Conservation (phyloP, 1,139 yeast genomes). For the Pichia sp. region DNA sequence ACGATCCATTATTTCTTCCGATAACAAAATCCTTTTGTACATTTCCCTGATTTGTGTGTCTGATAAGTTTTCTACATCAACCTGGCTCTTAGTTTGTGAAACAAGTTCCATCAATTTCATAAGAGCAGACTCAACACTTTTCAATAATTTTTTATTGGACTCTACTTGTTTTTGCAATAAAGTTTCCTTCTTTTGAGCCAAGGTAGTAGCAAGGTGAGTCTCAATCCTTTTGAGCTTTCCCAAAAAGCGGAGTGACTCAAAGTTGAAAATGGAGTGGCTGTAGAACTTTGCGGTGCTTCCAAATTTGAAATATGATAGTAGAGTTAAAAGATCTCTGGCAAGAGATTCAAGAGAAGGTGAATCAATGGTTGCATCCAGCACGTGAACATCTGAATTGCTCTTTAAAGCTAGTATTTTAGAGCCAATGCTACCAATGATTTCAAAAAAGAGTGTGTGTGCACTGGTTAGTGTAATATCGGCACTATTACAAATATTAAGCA, state of each 20-base stretch:
- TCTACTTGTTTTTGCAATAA: conserved; percentile 9
- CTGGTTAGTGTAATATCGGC: conserved; percentile 33
- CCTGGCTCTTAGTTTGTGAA: neutral
- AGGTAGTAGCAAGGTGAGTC: neutral
- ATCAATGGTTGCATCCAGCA: conserved; percentile 11
- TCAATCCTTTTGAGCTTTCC: conserved; percentile 2
- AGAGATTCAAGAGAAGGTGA: conserved; percentile 18
- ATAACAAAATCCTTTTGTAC: conserved; percentile 17
- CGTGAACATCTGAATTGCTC: conserved; percentile 7
- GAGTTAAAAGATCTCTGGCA: neutral
- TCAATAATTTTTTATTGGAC: conserved; percentile 1
- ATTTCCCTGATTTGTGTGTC: neutral
- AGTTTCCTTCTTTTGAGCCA: conserved; percentile 1
- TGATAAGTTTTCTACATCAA: neutral
- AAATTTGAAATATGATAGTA: conserved; percentile 7
- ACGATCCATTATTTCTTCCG: conserved; percentile 34
- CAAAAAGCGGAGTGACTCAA: neutral
- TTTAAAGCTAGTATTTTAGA: conserved; percentile 41
- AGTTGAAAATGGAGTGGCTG: neutral
- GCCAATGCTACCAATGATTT: conserved; percentile 54
- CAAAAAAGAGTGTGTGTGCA: conserved; percentile 50
- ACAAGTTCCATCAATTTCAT: neutral
- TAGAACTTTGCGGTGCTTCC: neutral
- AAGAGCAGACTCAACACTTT: neutral
- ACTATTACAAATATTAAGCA: neutral